Base-by-base conservation (phyloP, 2,329 filamentous ascomycete species). In the Curvularia verruculosa region DNA sequence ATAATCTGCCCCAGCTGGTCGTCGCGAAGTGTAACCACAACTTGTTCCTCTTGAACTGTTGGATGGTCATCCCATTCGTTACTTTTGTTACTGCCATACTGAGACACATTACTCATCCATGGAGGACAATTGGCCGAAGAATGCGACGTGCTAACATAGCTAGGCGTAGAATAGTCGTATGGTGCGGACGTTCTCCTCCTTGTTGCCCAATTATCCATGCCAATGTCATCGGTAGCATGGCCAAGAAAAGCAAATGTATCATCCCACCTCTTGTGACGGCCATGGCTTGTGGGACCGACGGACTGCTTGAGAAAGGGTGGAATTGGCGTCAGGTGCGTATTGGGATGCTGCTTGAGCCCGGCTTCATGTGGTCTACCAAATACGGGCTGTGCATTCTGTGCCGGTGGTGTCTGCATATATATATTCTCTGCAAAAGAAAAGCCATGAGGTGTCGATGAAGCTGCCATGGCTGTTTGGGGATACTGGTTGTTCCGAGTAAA, bases 1-100 rank as follows among this genome's bases (percentile, higher is more conserved):
- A 69, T 65, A 1, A 72, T 56, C 26, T 68, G 64, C 3, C 66
- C 70, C 19, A 73, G 56, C 37, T 74, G 73, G 26, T 75, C 70
- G 5, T 74, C 70, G 37, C 63, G 54, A 37, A 71, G 48, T 10
- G 64, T 62, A 39, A 69, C 62, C 36, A 68, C 51, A 2, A 72
- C 53, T 13, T 68, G 66, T 40, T 57, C 62, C 8, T 60, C 56
- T 13, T 53, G 55, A n/a, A 60, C 54, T 21, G 41, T 54, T 4
- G 49, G 34, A 19, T 50, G 60, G 4, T 59, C 51, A 26, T 56
- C 50, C 47, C 49, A 49, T 3, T 26, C 41, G n/a, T 39, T 50
- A 18, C 23, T 50, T 7, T 37, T 28, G 12, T 41, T 52, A 36
- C 54, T 52, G 4, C 54, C 51, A 9, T 50, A 39, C 3, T 49